Percentiles rank a stretch among this genome's conserved stretches.
Conservation (phyloP, 2,329 filamentous ascomycete species). For the Cadophora malorum region DNA sequence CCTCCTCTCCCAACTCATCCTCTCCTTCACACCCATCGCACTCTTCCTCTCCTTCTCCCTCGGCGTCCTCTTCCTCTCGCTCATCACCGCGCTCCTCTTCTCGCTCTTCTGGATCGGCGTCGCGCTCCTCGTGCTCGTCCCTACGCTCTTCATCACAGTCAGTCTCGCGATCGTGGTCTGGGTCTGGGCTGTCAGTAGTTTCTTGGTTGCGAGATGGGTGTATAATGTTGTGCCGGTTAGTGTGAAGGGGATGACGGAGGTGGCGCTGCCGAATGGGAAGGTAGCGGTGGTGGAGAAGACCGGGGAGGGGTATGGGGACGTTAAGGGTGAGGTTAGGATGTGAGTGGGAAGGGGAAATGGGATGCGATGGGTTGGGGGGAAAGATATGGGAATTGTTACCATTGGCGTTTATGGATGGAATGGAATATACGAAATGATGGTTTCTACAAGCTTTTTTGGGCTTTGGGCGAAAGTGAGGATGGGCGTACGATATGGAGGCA, state of each 20-base stretch:
- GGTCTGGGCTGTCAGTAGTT: constrained; percentile 69
- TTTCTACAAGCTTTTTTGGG: not conserved
- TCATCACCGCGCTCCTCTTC: constrained; percentile 68
- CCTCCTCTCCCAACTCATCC: constrained; percentile 65
- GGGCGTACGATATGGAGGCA: not conserved
- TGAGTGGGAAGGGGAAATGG: not conserved
- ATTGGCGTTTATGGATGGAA: constrained; percentile 4
- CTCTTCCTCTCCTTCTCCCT: constrained; percentile 72
- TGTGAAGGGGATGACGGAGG: constrained; percentile 32
- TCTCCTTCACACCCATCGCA: constrained; percentile 70
- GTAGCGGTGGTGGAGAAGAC: constrained; percentile 36
- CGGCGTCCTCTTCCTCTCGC: constrained; percentile 66
- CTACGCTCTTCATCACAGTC: constrained; percentile 70
- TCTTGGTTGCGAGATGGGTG: constrained; percentile 55
- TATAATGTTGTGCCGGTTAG: constrained; percentile 48
- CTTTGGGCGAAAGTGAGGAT: not conserved
- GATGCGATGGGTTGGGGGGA: not conserved
- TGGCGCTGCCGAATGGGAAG: constrained; percentile 37
- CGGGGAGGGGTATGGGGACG: constrained; percentile 32
- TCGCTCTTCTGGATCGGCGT: constrained; percentile 71
- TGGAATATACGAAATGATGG: not conserved
- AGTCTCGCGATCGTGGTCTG: constrained; percentile 69
- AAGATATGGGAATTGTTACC: not conserved
- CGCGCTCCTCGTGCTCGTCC: constrained; percentile 71
- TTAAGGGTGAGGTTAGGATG: constrained; percentile 38